phyloP scores from a whole-genome alignment of 2,329 filamentous ascomycete species.

The Diaporthe sp. region DNA sequence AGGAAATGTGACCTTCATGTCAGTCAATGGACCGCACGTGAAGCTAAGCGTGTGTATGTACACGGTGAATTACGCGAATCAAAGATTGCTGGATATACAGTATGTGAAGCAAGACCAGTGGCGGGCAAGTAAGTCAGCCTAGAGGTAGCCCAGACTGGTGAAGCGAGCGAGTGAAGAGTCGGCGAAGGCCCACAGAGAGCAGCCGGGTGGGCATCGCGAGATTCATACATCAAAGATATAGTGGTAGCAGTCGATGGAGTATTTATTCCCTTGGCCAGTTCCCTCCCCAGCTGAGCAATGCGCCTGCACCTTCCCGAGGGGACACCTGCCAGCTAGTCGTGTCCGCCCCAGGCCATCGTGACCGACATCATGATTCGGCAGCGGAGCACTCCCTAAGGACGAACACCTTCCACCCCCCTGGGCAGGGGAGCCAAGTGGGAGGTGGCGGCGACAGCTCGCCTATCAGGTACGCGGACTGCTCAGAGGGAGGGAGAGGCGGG shows the following conservation, averaged over 20 bases:
- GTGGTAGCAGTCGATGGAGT: not conserved
- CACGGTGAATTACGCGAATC: not conserved
- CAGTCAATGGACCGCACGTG: not conserved
- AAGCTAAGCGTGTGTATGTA: not conserved
- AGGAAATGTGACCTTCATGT: not conserved
- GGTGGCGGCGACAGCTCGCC: slow-evolving; percentile 10
- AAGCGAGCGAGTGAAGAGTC: not conserved
- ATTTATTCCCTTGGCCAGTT: not conserved
- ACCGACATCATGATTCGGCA: slow-evolving; percentile 26
- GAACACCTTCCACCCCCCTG: not conserved
- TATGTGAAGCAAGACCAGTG: not conserved
- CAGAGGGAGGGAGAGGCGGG: not conserved
- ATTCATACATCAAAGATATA: not conserved
- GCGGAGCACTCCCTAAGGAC: no score
- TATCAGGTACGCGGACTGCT: not conserved
- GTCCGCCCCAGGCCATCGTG: slow-evolving; percentile 21
- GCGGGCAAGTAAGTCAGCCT: not conserved
- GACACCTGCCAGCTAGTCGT: slow-evolving; percentile 30
- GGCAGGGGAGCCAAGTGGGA: slow-evolving; percentile 18
- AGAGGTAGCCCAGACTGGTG: not conserved
- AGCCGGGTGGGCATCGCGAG: not conserved
- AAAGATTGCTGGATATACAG: not conserved
- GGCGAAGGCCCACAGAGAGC: not conserved
- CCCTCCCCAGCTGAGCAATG: slow-evolving; percentile 20
- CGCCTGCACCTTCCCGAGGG: slow-evolving; percentile 4